Base-by-base conservation (phyloP, 768 basidiomycete genomes). In the Amylocystis lapponica region DNA sequence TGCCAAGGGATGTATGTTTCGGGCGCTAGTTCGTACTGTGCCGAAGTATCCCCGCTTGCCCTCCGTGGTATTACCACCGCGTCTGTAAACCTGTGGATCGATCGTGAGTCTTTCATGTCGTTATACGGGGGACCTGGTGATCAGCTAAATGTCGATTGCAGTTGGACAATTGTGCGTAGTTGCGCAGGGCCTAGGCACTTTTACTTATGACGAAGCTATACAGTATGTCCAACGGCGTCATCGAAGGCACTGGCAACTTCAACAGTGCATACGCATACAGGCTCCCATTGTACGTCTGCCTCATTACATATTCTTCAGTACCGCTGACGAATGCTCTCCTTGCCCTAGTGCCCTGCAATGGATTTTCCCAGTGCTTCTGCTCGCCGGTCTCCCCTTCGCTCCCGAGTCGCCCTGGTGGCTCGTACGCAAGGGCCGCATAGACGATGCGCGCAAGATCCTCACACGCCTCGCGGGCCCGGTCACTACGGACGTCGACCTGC, bases 141-240 rank as follows among this genome's bases (percentile, higher is more conserved):
- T 19, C 35, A 9, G 10, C 35, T 9, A 21, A 34, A 7, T 40
- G 7, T 5, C 31, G 27, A 4, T 17, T 14, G 13, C 30, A 41
- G 39, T 41, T 11, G 39, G 39, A 21, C 39, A 41, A 21, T 21
- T 41, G 39, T 41, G 26, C 29, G 39, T 30, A 10, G 9, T 36
- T 9, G 8, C 19, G 12, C 38, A 27, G n/a, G n/a, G n/a, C n/a
- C n/a, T 13, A 22, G 19, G 27, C 9, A 25, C 13, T 27, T 25
- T 10, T 8, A 11, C 22, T 10, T 29, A 22, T 25, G 12, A 29
- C 22, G 22, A 16, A 59, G 62, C 63, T 81, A 11, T 79, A 80
- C 61, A 83, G 84, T 51, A 84, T 82, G 0, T 69, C 80, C 46
- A 83, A 84, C 53, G 83, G 81, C 49, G 69, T 83, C 26, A 70